phyloP scores from a whole-genome alignment of 176 grass and related monocot genomes.

The Rhynchospora breviuscula region DNA sequence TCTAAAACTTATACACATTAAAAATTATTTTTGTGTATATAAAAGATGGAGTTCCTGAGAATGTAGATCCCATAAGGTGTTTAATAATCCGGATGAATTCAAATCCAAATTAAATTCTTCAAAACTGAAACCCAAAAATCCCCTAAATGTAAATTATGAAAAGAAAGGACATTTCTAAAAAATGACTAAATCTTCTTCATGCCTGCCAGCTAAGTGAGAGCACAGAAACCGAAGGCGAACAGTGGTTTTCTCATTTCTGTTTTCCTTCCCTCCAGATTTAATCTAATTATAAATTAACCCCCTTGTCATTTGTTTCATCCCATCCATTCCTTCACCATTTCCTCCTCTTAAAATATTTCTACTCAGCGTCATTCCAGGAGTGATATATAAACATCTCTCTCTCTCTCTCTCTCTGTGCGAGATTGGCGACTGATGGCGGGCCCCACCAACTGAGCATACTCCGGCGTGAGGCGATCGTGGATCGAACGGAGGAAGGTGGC shows the following conservation, averaged over 20 bases:
- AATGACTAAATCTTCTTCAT: background rate
- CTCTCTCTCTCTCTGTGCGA: background rate
- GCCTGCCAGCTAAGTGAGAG: background rate
- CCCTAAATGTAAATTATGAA: background rate
- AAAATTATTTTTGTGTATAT: too few species aligned
- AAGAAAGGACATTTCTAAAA: background rate
- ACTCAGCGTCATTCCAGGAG: background rate
- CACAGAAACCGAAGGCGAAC: slow-evolving; percentile 3
- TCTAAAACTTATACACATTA: too few species aligned
- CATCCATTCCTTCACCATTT: background rate
- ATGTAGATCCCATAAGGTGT: too few species aligned
- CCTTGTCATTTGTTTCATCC: background rate
- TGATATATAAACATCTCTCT: background rate
- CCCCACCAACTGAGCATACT: background rate
- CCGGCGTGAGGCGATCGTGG: background rate
- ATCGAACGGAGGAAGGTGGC: background rate
- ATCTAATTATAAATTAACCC: background rate
- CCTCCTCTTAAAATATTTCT: background rate
- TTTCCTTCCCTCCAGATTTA: background rate
- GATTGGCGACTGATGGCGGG: background rate
- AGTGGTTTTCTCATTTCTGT: background rate
- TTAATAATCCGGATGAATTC: too few species aligned
- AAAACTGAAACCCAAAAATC: background rate
- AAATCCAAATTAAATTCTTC: background rate
- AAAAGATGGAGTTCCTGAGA: too few species aligned